Evolutionary conservation across 345 rosid species (phyloP), one percentile per base, ranked within the genome.

Genomic region (Pelargonium nanum): DNA sequence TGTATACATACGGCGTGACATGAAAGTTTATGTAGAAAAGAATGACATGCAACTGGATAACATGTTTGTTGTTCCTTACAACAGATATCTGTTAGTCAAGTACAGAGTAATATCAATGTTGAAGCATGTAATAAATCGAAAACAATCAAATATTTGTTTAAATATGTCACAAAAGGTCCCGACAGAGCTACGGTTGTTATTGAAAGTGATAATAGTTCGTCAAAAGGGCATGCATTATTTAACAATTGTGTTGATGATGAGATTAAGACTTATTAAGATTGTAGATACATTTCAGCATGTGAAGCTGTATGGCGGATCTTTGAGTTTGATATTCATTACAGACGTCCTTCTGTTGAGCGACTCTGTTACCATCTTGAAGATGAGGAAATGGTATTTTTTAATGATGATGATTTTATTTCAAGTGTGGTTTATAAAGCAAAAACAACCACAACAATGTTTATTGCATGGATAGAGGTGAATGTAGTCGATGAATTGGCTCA

Each of bases 301-400:
- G 67, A 71, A 32, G 64, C 67, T 0, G 16, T 19, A 19, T 71
- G 59, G 70, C 19, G 75, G 4, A 56, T 65, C 0, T 71, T 58
- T 51, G 1, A 30, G 6, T 66, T 65, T 65, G 56, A 57, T 16
- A 62, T 66, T 22, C 60, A 60, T 4, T 22, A 19, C 2, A 20
- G 30, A 12, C 16, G 24, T 3, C 64, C 58, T 0, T 9, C 60
- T 2, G 64, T 71, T 0, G 17, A 51, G 0, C 19, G 59, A 56
- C 10, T 56, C 1, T 5, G 5, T 17, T 56, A 12, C 4, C 7
- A 56, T 24, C 28, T 56, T 4, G 26, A 25, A 1, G 59, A 19
- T 1, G 28, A 56, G 7, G 4, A 56, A 22, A 56, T 26, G 23
- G 25, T 19, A 4, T 9, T 21, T 12, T 21, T 22, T 56, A 6